These are phyloP conservation scores for Lolium multiflorum DNA, from an alignment of 176 grass and related monocot genomes.

Conservation along the genomic window DNA sequence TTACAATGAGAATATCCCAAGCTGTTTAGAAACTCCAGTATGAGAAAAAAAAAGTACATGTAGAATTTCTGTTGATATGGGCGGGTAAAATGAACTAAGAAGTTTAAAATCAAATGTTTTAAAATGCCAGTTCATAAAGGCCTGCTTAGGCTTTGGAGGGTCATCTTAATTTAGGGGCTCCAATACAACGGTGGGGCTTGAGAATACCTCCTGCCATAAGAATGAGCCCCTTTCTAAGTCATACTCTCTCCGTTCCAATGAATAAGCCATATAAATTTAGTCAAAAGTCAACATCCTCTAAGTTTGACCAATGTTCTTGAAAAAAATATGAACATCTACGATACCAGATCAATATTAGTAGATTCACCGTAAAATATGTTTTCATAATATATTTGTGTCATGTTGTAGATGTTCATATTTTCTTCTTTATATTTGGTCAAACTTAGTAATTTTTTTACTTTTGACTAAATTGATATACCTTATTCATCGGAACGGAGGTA, in stretches of 20 bases:
- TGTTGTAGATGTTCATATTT: too few species aligned
- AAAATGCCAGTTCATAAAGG: background rate
- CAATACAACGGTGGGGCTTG: background rate
- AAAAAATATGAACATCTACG: too few species aligned
- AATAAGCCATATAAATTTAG: too few species aligned
- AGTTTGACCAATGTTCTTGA: too few species aligned
- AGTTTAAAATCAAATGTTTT: slow-evolving; percentile 4
- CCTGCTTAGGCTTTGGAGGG: background rate
- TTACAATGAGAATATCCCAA: slow-evolving; percentile 95
- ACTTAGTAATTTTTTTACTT: too few species aligned
- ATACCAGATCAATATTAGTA: too few species aligned
- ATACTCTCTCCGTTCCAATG: background rate
- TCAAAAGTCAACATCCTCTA: too few species aligned
- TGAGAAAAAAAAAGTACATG: slow-evolving; percentile 15
- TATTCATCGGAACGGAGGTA: too few species aligned
- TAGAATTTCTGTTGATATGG: slow-evolving; percentile 17
- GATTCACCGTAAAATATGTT: too few species aligned
- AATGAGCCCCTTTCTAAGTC: background rate
- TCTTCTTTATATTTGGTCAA: too few species aligned
- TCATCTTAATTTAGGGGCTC: slow-evolving; percentile 20
- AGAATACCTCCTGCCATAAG: slow-evolving; percentile 13
- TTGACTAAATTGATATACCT: too few species aligned
- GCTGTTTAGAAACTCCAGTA: slow-evolving; percentile 55
- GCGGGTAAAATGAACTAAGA: background rate
- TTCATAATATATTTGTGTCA: too few species aligned